Base-by-base conservation (phyloP, 306 rosid genomes). In the Fragaria nilgerrensis region DNA sequence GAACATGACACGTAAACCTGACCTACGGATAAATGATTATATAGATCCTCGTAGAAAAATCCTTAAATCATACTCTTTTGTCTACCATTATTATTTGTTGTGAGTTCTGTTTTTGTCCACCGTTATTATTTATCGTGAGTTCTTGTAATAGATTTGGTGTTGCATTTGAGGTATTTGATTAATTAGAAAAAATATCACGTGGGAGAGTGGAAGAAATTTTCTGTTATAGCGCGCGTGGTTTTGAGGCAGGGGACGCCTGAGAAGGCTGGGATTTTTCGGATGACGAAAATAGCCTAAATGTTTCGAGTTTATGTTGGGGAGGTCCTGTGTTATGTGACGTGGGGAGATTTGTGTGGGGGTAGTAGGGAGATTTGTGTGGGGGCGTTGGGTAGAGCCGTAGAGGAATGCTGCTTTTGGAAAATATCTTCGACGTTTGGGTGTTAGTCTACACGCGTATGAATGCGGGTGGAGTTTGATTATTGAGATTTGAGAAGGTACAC, bases 401-500 rank as follows among this genome's bases (percentile, higher is more conserved):
- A 11, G 27, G 29, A 67, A 9, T 4, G 12, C 0, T 5, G 15
- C 9, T n/a, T 52, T 10, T 10, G 13, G 14, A 29, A 29, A 61
- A 61, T 61, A 61, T 61, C 67, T 32, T 32, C 34, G 4, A 32
- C 34, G 4, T 32, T 32, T 32, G 4, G 34, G 36, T 32, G 5
- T 32, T 32, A 22, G 27, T 5, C 0, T 0, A 2, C 19, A 41
- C 75, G 73, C 71, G 77, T 64, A 69, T 76, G 2, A 78, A 79
- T 76, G 87, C 73, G 77, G 59, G 79, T 32, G 77, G 69, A 49
- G 16, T 63, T 41, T 0, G 41, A 9, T 36, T 5, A 70, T 56
- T 1, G 22, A 3, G 55, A 19, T 64, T 56, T 1, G 22, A 3
- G 55, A 19, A 73, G 66, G 66, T 16, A 2, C 52, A 77, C 44